Conservation (phyloP, 108 stramenopile genomes). For the Licmophora abbreviata region DNA sequence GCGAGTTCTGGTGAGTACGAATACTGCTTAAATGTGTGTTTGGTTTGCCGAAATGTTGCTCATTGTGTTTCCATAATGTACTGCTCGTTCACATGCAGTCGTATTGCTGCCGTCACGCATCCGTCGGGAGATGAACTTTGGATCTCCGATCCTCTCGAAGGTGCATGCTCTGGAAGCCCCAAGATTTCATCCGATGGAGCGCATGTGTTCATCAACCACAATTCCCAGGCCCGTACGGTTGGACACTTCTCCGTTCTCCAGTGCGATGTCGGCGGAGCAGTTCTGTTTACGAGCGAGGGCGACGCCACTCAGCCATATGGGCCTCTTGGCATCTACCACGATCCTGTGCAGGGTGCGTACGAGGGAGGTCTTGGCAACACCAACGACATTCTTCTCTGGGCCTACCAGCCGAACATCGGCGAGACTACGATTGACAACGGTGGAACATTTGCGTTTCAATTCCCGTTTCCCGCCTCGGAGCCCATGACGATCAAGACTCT, state of each 20-base stretch:
- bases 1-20: not conserved
- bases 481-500: too few species aligned
- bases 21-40: not conserved
- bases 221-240: slow-evolving; percentile 9
- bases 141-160: slow-evolving; percentile 22
- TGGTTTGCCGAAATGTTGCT: not conserved
- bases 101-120: slow-evolving; percentile 17
- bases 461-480: too few species aligned
- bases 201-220: slow-evolving; percentile 38
- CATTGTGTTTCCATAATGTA: not conserved
- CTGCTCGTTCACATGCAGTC: slow-evolving; percentile 4
- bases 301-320: slow-evolving; percentile 9
- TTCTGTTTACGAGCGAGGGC: slow-evolving; percentile 9
- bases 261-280: not conserved
- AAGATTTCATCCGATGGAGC: slow-evolving; percentile 25
- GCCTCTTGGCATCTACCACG: slow-evolving; percentile 31
- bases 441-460: slow-evolving; percentile 24
- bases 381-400: slow-evolving; percentile 19
- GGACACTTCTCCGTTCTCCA: slow-evolving; percentile 33
- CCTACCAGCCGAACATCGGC: slow-evolving; percentile 6
- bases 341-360: slow-evolving; percentile 26
- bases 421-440: slow-evolving; percentile 13
- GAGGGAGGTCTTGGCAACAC: slow-evolving; percentile 18
- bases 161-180: slow-evolving; percentile 24
- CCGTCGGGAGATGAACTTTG: slow-evolving; percentile 16